Conservation (phyloP, 1,284 basidiomycete species). For the Tilletia walkeri region DNA sequence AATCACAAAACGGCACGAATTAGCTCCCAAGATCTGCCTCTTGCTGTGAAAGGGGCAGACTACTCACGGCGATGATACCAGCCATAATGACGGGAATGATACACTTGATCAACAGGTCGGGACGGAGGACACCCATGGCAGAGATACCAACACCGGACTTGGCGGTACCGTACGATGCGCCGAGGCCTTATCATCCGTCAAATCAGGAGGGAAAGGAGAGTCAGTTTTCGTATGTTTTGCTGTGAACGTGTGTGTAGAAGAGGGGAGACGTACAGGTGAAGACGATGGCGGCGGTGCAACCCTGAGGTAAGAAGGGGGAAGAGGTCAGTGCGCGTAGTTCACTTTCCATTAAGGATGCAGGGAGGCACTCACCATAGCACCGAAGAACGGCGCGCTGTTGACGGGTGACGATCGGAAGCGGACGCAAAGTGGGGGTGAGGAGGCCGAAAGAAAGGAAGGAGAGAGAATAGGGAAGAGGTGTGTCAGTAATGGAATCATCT, state of each 20-base stretch:
- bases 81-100: conserved; percentile 98
- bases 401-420: background rate
- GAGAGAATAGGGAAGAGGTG: no score
- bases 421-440: background rate
- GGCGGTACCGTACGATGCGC: conserved; percentile 93
- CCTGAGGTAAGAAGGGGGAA: conserved; percentile 60
- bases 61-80: conserved; percentile 79
- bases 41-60: no score
- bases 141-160: conserved; percentile 98
- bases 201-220: background rate
- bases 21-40: no score
- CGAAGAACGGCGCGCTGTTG: conserved; percentile 80
- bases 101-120: conserved; percentile 98
- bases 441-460: background rate
- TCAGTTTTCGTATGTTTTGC: background rate
- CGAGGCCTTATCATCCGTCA: conserved; percentile 63
- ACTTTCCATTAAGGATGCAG: background rate
- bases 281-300: conserved; percentile 92
- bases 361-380: conserved; percentile 73
- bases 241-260: no score
- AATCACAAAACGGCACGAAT: no score
- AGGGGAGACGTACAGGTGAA: conserved; percentile 79
- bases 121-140: conserved; percentile 88
- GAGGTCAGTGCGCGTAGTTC: background rate
- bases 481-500: no score